Base-by-base conservation (phyloP, 1,139 yeast genomes). In the Diutina sp. region DNA sequence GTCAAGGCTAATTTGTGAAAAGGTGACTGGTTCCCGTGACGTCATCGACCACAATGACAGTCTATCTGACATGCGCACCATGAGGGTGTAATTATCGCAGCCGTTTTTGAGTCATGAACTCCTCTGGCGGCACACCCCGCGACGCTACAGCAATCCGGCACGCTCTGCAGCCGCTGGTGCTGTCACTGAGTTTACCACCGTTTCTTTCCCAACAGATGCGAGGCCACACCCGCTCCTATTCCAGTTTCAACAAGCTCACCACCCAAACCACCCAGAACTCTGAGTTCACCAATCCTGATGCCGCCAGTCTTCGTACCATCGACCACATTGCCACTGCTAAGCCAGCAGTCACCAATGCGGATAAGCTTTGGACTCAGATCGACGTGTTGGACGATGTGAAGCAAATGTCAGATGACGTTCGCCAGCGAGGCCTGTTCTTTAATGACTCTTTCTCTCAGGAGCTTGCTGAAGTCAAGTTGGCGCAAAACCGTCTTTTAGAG, bases 381-480 rank as follows among this genome's bases (percentile, higher is more conserved):
- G 96, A 88, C 64, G 88, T 88, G 1, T 73, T 91, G 59, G 93
- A 89, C 62, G 96, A 89, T 62, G 95, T 90, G 4, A 80, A 80
- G 58, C 74, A 74, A 58, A 78, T 87, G 78, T 84, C 90, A 0
- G 71, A 71, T 18, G 82, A 84, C 56, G 82, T 83, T 1, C 71
- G 74, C 54, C 63, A 70, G 38, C 76, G 74, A 58, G 81, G 80
- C 51, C 80, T 84, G 21, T 85, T 83, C 66, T 87, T 89, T 65
- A 86, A 85, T 55, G 74, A 75, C 4, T 73, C 77, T 47, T 88
- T 87, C 64, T 79, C 81, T 47, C 70, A 72, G 8, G 84, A 85
- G 48, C 69, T 90, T 59, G 71, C 70, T 30, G 72, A 77, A 56
- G 73, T 89, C 57, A 81, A 89, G 60, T 67, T 67, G 38, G 75